Evolutionary conservation across 768 basidiomycete species (phyloP).

Genomic region (Kwoniella shandongensis): DNA sequence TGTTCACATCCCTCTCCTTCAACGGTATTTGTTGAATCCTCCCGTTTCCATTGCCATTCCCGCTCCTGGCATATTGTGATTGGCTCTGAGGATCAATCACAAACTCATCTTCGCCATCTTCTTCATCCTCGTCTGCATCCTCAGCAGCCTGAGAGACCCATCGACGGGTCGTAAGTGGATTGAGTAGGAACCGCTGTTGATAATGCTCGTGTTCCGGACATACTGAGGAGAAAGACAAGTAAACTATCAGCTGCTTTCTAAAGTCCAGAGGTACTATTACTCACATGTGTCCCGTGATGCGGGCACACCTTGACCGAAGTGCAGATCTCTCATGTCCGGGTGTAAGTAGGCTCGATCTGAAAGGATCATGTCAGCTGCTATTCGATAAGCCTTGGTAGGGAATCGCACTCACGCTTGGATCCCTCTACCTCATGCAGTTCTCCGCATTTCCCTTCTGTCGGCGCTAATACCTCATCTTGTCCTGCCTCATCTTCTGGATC

Average conservation of each 20-base stretch:
- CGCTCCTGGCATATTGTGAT: neutral
- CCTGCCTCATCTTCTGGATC: constrained; percentile 49
- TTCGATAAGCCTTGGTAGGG: too few species aligned
- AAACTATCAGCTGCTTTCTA: constrained; percentile 1
- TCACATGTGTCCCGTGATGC: constrained; percentile 20
- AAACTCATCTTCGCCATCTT: constrained; percentile 12
- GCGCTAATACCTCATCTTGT: constrained; percentile 19
- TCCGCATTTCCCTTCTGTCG: constrained; percentile 34
- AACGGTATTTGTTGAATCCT: neutral
- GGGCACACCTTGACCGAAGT: constrained; percentile 43
- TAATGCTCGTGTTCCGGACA: constrained; percentile 48
- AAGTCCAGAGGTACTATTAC: constrained; percentile 1
- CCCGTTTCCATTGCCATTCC: constrained; percentile 2
- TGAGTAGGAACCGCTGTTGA: constrained; percentile 29
- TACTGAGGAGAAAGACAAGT: too few species aligned
- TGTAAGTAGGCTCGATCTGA: constrained; percentile 37
- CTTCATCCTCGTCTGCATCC: constrained; percentile 8
- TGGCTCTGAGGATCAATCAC: constrained; percentile 4
- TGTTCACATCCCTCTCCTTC: constrained; percentile 20
- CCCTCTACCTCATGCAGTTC: constrained; percentile 26
- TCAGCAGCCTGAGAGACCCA: constrained; percentile 16
- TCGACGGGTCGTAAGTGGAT: constrained; percentile 23
- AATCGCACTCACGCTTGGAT: constrained; percentile 31
- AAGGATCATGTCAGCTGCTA: constrained; percentile 9
- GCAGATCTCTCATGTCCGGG: constrained; percentile 23